A percentile compares a stretch with the other conserved stretches of the same genome.
phyloP scores from a whole-genome alignment of 768 basidiomycete species.

The Trametes elegans region DNA sequence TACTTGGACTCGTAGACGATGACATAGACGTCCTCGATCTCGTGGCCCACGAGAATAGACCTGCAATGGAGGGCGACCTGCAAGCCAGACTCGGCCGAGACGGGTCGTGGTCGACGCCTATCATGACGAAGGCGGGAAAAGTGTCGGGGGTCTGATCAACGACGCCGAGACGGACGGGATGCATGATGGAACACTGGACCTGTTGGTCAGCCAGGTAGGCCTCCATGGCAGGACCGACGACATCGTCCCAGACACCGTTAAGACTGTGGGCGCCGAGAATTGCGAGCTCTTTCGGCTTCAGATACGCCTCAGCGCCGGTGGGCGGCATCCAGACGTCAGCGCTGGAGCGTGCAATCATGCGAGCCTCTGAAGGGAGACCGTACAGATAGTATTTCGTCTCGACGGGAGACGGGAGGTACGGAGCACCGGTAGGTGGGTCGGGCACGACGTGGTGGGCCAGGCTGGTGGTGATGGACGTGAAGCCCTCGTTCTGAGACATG shows the following conservation, averaged over 20 bases:
- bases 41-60: slow-evolving; percentile 13
- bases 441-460: not conserved
- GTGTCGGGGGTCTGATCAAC: not conserved
- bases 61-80: slow-evolving; percentile 17
- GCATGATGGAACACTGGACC: not conserved
- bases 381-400: not conserved
- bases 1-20: slow-evolving; percentile 22
- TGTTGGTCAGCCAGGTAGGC: not conserved
- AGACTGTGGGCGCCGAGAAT: not conserved
- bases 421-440: not conserved
- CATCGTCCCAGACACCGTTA: not conserved
- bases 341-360: not conserved
- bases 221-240: not conserved
- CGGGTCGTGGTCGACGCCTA: slow-evolving; percentile 21
- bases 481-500: not conserved
- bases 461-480: not conserved
- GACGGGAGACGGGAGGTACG: not conserved
- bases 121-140: slow-evolving; percentile 20
- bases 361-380: not conserved
- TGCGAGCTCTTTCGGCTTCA: not conserved
- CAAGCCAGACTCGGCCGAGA: slow-evolving; percentile 19
- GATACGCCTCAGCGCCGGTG: not conserved
- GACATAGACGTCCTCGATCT: slow-evolving; percentile 22
- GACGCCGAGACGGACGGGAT: not conserved
- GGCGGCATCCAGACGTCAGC: not conserved